These are phyloP conservation scores for Nakaseomyces nivariensis DNA, from an alignment of 1,139 yeast species.

Conservation along the genomic window DNA sequence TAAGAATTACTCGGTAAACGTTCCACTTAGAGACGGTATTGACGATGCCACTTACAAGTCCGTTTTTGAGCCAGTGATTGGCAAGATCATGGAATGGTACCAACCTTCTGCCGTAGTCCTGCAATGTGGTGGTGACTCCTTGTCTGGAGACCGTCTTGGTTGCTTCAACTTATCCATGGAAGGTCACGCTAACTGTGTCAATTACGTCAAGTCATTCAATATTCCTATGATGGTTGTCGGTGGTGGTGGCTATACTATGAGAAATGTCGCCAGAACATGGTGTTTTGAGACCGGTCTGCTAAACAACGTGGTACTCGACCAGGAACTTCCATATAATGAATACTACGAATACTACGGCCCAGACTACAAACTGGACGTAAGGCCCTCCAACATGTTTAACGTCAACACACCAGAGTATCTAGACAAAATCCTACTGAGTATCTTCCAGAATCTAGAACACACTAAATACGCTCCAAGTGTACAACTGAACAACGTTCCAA, in stretches of 20 bases:
- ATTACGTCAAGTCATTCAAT: conserved; percentile 74
- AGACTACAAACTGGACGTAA: conserved; percentile 82
- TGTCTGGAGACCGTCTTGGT: conserved; percentile 88
- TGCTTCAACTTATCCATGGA: conserved; percentile 83
- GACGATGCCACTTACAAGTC: conserved; percentile 84
- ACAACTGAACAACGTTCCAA: conserved; percentile 83
- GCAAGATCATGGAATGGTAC: conserved; percentile 70
- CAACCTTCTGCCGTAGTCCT: conserved; percentile 90
- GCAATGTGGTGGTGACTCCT: conserved; percentile 96
- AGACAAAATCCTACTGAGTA: conserved; percentile 72
- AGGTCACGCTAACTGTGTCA: conserved; percentile 94
- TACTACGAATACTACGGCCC: conserved; percentile 97
- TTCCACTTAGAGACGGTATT: conserved; percentile 91
- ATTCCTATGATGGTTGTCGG: conserved; percentile 87
- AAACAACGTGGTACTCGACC: conserved; percentile 67
- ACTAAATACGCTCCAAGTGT: conserved; percentile 95
- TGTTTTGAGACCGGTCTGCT: conserved; percentile 85
- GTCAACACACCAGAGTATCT: conserved; percentile 91
- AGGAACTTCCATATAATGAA: conserved; percentile 89
- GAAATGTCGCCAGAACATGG: conserved; percentile 96
- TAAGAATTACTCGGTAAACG: conserved; percentile 75
- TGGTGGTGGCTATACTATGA: conserved; percentile 97
- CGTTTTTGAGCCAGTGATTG: conserved; percentile 73
- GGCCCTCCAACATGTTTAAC: conserved; percentile 94
- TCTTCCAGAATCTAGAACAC: conserved; percentile 68